Evolutionary conservation across 257 asterid species (phyloP).

Genomic region (Fraxinus quadrangulata): DNA sequence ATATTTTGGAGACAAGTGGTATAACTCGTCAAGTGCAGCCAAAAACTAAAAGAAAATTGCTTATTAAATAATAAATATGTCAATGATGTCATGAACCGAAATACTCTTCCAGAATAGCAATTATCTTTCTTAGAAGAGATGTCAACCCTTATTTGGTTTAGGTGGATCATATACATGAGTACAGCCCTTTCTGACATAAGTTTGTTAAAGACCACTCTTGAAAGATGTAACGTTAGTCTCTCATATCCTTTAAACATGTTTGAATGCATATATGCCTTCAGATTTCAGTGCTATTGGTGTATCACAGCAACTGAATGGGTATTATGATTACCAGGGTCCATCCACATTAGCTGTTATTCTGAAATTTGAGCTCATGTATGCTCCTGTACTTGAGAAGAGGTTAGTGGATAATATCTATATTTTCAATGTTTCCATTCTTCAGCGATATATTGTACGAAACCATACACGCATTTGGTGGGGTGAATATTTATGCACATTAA

Average conservation of each 20-base stretch:
- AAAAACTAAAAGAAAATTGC: not conserved
- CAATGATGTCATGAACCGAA: not conserved
- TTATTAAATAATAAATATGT: slow-evolving; percentile 14
- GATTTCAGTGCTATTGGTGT: slow-evolving; percentile 7
- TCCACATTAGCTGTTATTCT: slow-evolving; percentile 75
- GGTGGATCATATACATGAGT: slow-evolving; percentile 3
- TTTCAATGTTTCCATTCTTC: not conserved
- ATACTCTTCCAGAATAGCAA: slow-evolving; percentile 7
- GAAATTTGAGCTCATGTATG: slow-evolving; percentile 88
- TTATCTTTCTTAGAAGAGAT: slow-evolving; percentile 11
- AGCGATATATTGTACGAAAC: slow-evolving; percentile 8
- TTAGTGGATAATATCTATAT: slow-evolving; percentile 29
- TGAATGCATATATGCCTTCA: slow-evolving; percentile 15
- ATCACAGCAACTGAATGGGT: slow-evolving; percentile 30
- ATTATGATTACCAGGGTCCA: slow-evolving; percentile 56
- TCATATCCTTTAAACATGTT: slow-evolving; percentile 16
- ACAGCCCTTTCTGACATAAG: slow-evolving; percentile 5
- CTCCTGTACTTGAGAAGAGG: slow-evolving; percentile 84
- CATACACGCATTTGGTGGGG: not conserved
- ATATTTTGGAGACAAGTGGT: slow-evolving; percentile 11
- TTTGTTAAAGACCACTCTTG: slow-evolving; percentile 20
- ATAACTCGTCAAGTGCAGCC: slow-evolving; percentile 4
- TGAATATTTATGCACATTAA: not conserved
- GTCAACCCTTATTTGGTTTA: slow-evolving; percentile 9
- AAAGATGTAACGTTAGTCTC: not conserved